Conservation (phyloP, 2,329 filamentous ascomycete species). For the Coniochaeta sp. region DNA sequence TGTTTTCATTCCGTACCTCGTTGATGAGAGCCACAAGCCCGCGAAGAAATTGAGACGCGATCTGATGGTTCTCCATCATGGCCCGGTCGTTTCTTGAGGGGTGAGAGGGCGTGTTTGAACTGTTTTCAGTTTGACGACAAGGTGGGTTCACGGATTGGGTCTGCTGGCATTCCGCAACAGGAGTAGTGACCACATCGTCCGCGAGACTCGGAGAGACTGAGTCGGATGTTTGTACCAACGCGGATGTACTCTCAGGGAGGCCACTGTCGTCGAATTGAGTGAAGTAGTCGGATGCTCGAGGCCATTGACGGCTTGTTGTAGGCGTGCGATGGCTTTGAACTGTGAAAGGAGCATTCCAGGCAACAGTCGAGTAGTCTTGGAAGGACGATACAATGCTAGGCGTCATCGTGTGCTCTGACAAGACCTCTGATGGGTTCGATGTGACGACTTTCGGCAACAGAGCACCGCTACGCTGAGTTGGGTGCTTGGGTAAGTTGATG, state of each 20-base stretch:
- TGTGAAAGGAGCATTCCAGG: not conserved
- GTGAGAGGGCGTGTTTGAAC: not conserved
- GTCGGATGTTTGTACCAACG: too few species aligned
- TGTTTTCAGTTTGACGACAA: not conserved
- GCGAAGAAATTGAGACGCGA: not conserved
- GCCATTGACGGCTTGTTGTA: not conserved
- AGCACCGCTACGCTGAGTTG: not conserved
- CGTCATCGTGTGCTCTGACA: too few species aligned
- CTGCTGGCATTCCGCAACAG: not conserved
- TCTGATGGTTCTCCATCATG: not conserved
- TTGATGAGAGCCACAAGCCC: not conserved
- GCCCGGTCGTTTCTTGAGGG: not conserved
- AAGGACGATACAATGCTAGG: too few species aligned
- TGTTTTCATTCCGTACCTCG: not conserved
- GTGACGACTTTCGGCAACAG: not conserved
- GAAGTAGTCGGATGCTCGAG: not conserved
- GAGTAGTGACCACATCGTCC: not conserved
- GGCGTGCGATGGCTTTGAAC: not conserved
- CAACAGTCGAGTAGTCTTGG: not conserved
- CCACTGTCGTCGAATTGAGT: not conserved
- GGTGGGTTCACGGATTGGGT: not conserved
- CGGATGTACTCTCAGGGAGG: not conserved
- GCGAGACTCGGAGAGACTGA: not conserved
- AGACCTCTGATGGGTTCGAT: not conserved
- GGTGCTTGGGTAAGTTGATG: not conserved